Conservation (phyloP, 176 grass and related monocot genomes). For the bread wheat (Triticum aestivum) region DNA sequence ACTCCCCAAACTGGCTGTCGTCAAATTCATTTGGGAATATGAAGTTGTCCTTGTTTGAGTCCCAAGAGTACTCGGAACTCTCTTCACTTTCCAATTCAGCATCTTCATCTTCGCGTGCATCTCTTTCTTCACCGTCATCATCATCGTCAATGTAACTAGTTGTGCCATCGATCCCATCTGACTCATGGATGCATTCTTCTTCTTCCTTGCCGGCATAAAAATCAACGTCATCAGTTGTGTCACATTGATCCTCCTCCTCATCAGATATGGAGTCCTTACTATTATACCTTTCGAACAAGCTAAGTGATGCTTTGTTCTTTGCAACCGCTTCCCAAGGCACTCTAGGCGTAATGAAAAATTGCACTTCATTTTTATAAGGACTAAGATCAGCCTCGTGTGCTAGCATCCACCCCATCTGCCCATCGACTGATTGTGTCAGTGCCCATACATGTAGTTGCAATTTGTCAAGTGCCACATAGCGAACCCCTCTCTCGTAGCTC, state of each 20-base stretch:
- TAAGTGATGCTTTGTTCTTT: background rate
- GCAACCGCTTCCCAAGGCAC: background rate
- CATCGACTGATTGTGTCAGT: background rate
- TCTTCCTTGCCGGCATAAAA: background rate
- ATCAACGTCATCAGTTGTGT: background rate
- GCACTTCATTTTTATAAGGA: background rate
- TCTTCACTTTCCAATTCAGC: background rate
- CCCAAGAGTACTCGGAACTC: background rate
- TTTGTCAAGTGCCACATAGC: background rate
- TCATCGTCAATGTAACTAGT: background rate
- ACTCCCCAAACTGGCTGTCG: fast-evolving
- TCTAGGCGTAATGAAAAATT: background rate
- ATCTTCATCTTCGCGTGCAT: background rate
- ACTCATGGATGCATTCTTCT: background rate
- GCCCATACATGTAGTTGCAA: background rate
- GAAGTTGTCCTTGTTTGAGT: background rate
- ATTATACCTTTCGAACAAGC: background rate
- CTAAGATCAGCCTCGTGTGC: background rate
- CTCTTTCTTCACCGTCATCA: background rate
- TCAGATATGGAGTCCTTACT: background rate
- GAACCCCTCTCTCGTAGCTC: background rate
- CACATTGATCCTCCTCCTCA: background rate
- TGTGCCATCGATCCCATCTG: background rate
- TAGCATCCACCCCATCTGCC: background rate
- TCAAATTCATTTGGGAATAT: background rate